phyloP scores from a whole-genome alignment of 176 grass and related monocot genomes.

The Puccinellia tenuiflora region DNA sequence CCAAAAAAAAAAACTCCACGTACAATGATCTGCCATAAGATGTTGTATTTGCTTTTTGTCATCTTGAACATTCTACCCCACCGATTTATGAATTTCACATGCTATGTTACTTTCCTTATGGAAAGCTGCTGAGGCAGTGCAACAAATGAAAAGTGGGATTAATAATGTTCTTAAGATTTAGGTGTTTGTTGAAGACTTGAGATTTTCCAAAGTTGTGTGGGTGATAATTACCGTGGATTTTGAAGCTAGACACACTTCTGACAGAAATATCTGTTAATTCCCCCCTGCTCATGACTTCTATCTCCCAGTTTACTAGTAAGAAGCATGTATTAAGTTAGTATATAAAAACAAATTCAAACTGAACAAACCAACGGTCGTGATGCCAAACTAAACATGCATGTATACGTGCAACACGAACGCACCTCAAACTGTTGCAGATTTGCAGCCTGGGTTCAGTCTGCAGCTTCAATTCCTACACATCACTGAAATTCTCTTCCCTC shows the following conservation, averaged over 20 bases:
- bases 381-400: background rate
- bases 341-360: background rate
- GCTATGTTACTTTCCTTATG: slow-evolving; percentile 35
- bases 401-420: background rate
- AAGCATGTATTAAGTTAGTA: background rate
- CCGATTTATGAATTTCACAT: slow-evolving; percentile 61
- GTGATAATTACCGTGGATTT: background rate
- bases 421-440: background rate
- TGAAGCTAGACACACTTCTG: background rate
- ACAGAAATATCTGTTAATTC: background rate
- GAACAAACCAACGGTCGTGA: background rate
- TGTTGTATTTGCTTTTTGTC: background rate
- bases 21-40: background rate
- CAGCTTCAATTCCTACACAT: background rate
- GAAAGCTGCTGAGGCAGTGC: slow-evolving; percentile 5
- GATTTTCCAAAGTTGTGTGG: background rate
- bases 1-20: no score
- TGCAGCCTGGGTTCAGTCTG: background rate
- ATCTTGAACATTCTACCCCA: slow-evolving; percentile 37
- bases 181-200: slow-evolving; percentile 26
- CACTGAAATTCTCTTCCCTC: background rate
- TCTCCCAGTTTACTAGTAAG: background rate
- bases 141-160: slow-evolving; percentile 44
- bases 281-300: background rate
- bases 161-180: background rate